Evolutionary conservation across 768 basidiomycete species (phyloP).

Genomic region (Mycena kentingensis): DNA sequence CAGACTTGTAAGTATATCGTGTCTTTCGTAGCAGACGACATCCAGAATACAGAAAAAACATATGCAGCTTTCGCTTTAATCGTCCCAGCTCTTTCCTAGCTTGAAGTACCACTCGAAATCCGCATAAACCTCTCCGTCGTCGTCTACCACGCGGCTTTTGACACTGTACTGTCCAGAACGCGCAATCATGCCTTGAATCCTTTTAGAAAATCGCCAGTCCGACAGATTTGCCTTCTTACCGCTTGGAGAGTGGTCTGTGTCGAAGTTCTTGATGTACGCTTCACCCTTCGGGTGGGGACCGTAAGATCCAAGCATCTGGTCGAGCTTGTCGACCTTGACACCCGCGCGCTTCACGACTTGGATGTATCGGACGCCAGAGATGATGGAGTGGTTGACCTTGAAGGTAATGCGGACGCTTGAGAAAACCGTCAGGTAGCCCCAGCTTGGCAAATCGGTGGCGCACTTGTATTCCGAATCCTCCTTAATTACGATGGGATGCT

Average conservation of each 20-base stretch:
- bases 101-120: constrained; percentile 93
- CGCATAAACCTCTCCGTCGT: constrained; percentile 82
- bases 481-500: constrained; percentile 77
- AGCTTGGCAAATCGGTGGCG: constrained; percentile 19
- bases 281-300: constrained; percentile 68
- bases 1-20: constrained; percentile 19
- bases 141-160: constrained; percentile 81
- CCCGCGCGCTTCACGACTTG: constrained; percentile 86
- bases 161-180: constrained; percentile 80
- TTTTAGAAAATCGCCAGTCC: constrained; percentile 19
- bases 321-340: constrained; percentile 84
- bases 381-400: constrained; percentile 88
- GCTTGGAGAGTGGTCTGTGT: constrained; percentile 60
- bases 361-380: constrained; percentile 82
- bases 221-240: neutral
- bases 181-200: constrained; percentile 79
- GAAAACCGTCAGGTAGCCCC: constrained; percentile 11
- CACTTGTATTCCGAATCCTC: constrained; percentile 91
- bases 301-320: constrained; percentile 95
- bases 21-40: too few relatives aligned
- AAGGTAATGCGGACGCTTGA: constrained; percentile 76
- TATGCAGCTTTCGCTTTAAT: constrained; percentile 1
- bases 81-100: constrained; percentile 87
- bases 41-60: neutral
- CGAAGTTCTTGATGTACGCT: constrained; percentile 76